Evolutionary conservation across 2,329 filamentous ascomycete species (phyloP).

Genomic region (Chaetomium strumarium): DNA sequence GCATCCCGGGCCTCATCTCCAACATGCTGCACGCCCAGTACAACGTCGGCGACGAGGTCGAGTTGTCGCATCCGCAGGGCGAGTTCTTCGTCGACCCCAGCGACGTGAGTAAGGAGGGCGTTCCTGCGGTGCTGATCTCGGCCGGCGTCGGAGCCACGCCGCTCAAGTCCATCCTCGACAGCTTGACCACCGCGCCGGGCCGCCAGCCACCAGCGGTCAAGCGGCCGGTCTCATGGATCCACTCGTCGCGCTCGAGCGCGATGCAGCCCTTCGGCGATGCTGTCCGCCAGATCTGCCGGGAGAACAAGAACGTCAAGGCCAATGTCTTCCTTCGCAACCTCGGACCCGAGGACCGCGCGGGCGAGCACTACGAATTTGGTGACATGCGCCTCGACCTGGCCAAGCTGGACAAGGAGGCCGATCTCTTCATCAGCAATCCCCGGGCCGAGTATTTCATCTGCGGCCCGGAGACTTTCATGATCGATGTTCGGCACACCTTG

Average conservation of each 20-base stretch:
- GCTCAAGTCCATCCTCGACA: constrained; percentile 59
- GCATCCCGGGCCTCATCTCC: constrained; percentile 44
- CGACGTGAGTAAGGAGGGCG: constrained; percentile 33
- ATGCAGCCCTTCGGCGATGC: constrained; percentile 51
- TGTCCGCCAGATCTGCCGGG: constrained; percentile 38
- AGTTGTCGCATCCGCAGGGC: constrained; percentile 50
- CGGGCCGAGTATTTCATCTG: constrained; percentile 65
- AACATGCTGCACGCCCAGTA: constrained; percentile 46
- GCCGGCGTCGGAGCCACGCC: constrained; percentile 65
- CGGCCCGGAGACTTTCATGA: constrained; percentile 66
- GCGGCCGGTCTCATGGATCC: constrained; percentile 56
- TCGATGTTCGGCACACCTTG: constrained; percentile 48
- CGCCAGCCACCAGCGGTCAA: constrained; percentile 24
- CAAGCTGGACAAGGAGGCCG: constrained; percentile 44
- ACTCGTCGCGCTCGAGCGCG: constrained; percentile 48
- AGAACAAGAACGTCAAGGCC: constrained; percentile 42
- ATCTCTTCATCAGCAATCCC: constrained; percentile 50
- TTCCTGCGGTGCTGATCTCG: constrained; percentile 59
- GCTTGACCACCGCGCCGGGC: constrained; percentile 31
- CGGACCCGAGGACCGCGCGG: constrained; percentile 29
- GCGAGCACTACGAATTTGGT: constrained; percentile 52
- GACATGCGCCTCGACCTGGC: constrained; percentile 52
- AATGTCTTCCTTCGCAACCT: constrained; percentile 55
- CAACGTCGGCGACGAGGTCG: constrained; percentile 46
- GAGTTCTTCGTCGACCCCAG: constrained; percentile 56